Evolutionary conservation across 225 moss, liverwort and hornwort species (phyloP), one percentile per base, ranked within the genome.

Genomic region (Sphagnum contortum): DNA sequence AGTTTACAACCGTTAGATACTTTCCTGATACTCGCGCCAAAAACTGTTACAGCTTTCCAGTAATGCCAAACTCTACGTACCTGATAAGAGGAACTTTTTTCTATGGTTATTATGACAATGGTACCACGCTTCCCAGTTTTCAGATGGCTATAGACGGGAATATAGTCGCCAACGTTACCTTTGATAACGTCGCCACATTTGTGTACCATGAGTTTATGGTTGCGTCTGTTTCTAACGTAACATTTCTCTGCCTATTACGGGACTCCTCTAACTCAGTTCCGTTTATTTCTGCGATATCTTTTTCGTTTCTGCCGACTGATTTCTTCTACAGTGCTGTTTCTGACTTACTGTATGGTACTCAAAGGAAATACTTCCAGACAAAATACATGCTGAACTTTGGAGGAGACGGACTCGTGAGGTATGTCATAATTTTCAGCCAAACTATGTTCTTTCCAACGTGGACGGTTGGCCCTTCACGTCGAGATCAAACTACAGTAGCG

Each of bases 31-130:
- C 60, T 11, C 3, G 11, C 14, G 8, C 60, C 48, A 72, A 72
- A 14, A 11, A 72, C 66, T 72, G 73, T 57, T 73, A 73, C 68
- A 44, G 29, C 29, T 47, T 73, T 47, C 73, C 68, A 1, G 68
- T 68, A 11, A 8, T 11, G 8, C 49, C 44, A 9, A 48, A 63
- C 50, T 12, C 13, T 49, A 47, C 51, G 29, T 73, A 73, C 64
- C 44, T 63, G 50, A 7, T 73, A 7, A 67, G 73, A 10, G 68
- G 68, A 2, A 29, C 10, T 6, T 68, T 73, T 63, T 57, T 12
- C 57, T 64, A 68, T 8, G 63, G 64, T 12, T 29, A 47, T 3
- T 64, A 45, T 2, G 12, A 52, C 7, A 45, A 47, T 2, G 73
- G 68, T n/a, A 3, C 8, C 5, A 45, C 3, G 2, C 8, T 44